phyloP scores from a whole-genome alignment of 169 alveolate genomes.

The Perkinsus marinus region DNA sequence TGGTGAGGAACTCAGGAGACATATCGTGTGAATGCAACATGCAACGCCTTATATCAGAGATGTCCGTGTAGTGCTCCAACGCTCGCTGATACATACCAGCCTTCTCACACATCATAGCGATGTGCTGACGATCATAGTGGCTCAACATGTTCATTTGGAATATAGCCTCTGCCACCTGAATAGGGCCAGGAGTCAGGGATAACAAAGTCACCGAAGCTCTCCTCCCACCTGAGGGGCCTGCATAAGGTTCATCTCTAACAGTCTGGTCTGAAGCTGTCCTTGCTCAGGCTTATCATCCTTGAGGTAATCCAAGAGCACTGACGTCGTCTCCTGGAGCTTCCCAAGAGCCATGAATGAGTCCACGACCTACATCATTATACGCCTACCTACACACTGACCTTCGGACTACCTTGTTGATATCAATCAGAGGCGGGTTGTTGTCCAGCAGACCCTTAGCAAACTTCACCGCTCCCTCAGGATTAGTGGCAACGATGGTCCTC shows the following conservation, averaged over 20 bases:
- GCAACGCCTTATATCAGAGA: conserved; percentile 78
- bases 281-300: conserved; percentile 91
- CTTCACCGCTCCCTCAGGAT: conserved; percentile 33
- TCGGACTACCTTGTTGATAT: conserved; percentile 20
- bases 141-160: conserved; percentile 85
- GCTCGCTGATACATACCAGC: conserved; percentile 91
- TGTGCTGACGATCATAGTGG: conserved; percentile 85
- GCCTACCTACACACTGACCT: conserved; percentile 8
- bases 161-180: conserved; percentile 86
- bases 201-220: too few relatives aligned
- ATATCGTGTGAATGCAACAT: background rate
- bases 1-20: conserved; percentile 28
- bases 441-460: conserved; percentile 35
- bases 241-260: conserved; percentile 82
- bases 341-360: conserved; percentile 72
- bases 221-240: conserved; percentile 26
- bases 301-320: conserved; percentile 89
- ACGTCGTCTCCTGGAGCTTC: conserved; percentile 88
- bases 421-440: conserved; percentile 33
- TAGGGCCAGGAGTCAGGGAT: conserved; percentile 43
- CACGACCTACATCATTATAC: conserved; percentile 57
- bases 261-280: conserved; percentile 91
- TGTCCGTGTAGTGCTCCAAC: conserved; percentile 80
- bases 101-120: conserved; percentile 93
- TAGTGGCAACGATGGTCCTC: conserved; percentile 27